phyloP scores from a whole-genome alignment of 352 stramenopile genomes.

The Globisporangium recalcitrans region DNA sequence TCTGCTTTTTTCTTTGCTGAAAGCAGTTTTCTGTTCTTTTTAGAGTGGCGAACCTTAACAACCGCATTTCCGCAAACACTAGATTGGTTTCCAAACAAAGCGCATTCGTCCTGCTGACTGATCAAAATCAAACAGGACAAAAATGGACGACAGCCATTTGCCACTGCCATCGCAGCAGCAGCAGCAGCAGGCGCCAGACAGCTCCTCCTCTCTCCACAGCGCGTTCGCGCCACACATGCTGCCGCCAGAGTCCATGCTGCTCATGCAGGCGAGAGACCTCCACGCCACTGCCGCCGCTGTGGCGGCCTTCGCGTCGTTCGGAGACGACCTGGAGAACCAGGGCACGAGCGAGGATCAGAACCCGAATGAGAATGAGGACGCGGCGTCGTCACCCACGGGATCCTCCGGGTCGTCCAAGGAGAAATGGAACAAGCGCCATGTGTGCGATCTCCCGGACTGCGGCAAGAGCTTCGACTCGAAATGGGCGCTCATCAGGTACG shows the following conservation, averaged over 20 bases:
- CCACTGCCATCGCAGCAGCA: background rate
- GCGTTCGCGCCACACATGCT: conserved; percentile 1
- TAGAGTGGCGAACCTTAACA: too few species aligned
- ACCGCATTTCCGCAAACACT: too few species aligned
- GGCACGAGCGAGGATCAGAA: conserved; percentile 11
- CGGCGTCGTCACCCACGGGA: conserved; percentile 16
- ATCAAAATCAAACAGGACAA: too few species aligned
- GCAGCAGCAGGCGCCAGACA: background rate
- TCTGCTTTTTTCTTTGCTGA: too few species aligned
- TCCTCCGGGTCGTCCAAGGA: conserved; percentile 43
- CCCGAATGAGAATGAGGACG: conserved; percentile 15
- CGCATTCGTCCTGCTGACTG: conserved; percentile 10
- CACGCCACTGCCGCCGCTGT: background rate
- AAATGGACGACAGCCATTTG: conserved; percentile 6
- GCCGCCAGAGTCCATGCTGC: conserved; percentile 9
- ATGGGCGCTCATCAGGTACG: conserved; percentile 72
- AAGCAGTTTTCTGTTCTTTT: too few species aligned
- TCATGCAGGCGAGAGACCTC: background rate
- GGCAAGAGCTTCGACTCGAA: conserved; percentile 85
- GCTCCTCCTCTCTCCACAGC: conserved; percentile 1
- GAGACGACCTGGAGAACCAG: conserved; percentile 8
- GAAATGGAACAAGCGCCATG: conserved; percentile 71
- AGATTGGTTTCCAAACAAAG: conserved; percentile 3
- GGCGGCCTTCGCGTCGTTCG: conserved; percentile 7
- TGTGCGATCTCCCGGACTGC: conserved; percentile 60